phyloP scores from a whole-genome alignment of 495 filamentous ascomycete species.

The Chlorociboria aeruginascens region DNA sequence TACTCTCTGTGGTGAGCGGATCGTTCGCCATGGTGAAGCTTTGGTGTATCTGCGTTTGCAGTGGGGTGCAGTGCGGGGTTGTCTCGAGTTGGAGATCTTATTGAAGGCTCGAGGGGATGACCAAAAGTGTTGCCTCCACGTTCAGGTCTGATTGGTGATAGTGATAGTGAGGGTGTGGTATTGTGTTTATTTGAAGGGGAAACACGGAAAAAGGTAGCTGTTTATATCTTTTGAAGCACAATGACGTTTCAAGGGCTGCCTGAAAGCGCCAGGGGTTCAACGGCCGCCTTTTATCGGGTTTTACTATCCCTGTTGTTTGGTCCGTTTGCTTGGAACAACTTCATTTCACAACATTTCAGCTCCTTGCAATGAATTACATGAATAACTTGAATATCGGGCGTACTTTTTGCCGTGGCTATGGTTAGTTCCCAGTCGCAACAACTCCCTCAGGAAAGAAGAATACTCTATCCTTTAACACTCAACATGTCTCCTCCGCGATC shows the following conservation, averaged over 20 bases:
- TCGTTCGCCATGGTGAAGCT: constrained; percentile 10
- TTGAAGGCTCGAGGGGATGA: neutral
- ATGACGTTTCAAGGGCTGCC: neutral
- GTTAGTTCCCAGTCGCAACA: neutral
- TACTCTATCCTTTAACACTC: neutral
- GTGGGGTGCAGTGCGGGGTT: neutral
- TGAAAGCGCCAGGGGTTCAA: too few species aligned
- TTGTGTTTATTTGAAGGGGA: too few species aligned
- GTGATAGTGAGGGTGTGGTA: neutral
- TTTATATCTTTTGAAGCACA: neutral
- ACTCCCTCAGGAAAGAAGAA: neutral
- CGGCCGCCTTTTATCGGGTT: too few species aligned
- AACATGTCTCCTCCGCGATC: too few species aligned
- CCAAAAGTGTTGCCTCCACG: neutral
- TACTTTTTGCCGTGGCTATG: neutral
- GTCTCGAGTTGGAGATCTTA: neutral
- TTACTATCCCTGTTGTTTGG: too few species aligned
- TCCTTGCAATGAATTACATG: too few species aligned
- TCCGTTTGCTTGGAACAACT: too few species aligned
- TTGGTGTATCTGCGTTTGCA: neutral
- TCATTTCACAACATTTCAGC: too few species aligned
- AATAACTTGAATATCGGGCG: too few species aligned
- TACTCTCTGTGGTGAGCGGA: constrained; percentile 28
- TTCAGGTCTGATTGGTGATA: neutral
- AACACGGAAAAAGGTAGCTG: too few species aligned